Percentiles rank a stretch among this genome's conserved stretches.
These are phyloP conservation scores for Fusarium pseudograminearum DNA, from an alignment of 2,329 filamentous ascomycete genomes.

Conservation along the genomic window DNA sequence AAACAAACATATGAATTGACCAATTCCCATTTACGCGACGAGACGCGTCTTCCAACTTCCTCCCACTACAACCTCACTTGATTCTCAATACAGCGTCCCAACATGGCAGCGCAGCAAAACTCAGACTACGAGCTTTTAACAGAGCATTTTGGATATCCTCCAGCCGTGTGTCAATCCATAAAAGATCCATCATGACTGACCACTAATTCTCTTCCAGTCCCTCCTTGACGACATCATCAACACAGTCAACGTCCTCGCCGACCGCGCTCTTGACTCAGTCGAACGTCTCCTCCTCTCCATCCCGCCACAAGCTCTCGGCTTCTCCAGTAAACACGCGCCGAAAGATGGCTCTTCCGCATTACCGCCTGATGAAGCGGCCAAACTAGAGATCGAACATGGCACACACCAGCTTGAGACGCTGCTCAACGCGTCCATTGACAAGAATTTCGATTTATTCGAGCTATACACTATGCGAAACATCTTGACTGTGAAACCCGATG, in stretches of 20 bases:
- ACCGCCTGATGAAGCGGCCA: conserved; percentile 56
- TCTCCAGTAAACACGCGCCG: conserved; percentile 65
- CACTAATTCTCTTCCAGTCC: conserved; percentile 65
- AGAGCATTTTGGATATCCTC: conserved; percentile 95
- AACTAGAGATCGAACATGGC: conserved; percentile 85
- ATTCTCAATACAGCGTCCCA: conserved; percentile 18
- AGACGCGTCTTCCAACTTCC: conserved; percentile 33
- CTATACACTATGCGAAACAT: conserved; percentile 92
- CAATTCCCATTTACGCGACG: conserved; percentile 23
- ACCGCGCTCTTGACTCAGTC: conserved; percentile 87
- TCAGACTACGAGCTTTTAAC: conserved; percentile 80
- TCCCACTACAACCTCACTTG: conserved; percentile 1
- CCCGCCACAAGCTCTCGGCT: conserved; percentile 83
- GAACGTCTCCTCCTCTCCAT: conserved; percentile 83
- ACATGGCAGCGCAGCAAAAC: conserved; percentile 52
- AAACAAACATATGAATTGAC: conserved; percentile 15
- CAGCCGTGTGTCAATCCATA: conserved; percentile 73
- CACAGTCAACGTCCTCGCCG: conserved; percentile 91
- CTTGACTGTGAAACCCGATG: conserved; percentile 74
- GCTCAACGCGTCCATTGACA: conserved; percentile 83
- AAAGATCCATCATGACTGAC: background rate
- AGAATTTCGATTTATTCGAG: conserved; percentile 87
- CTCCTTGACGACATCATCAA: conserved; percentile 99
- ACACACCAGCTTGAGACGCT: conserved; percentile 87
- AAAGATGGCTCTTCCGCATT: conserved; percentile 53